These are phyloP conservation scores for Nicotiana otophora DNA, from an alignment of 257 asterid species.

Conservation along the genomic window DNA sequence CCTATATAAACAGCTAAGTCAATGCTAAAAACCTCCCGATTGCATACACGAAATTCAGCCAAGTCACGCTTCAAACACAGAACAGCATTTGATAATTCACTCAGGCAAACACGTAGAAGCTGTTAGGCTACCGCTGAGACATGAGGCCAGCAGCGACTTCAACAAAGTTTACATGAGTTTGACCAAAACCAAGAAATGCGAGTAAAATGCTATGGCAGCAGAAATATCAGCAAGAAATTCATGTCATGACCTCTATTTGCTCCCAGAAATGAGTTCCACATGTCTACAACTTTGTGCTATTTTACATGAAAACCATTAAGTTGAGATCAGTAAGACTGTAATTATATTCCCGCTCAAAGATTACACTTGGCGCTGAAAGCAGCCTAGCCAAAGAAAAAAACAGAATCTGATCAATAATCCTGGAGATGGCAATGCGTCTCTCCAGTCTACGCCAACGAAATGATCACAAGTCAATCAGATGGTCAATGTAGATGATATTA, in stretches of 20 bases:
- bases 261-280: background rate
- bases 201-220: background rate
- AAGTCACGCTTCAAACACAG: background rate
- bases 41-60: background rate
- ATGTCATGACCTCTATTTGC: background rate
- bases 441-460: constrained; percentile 25
- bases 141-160: background rate
- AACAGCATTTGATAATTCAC: background rate
- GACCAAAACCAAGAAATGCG: background rate
- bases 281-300: background rate
- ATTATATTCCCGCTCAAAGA: constrained; percentile 17
- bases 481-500: background rate
- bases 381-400: constrained; percentile 28
- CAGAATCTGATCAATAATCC: background rate
- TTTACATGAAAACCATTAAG: background rate
- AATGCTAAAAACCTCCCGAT: background rate
- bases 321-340: background rate
- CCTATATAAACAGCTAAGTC: background rate
- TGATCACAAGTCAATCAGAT: constrained; percentile 29
- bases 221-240: background rate
- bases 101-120: background rate
- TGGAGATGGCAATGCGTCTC: constrained; percentile 16
- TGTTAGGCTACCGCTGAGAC: background rate
- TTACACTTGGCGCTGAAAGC: constrained; percentile 20
- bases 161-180: background rate